A percentile compares a stretch with the other conserved stretches of the same genome.
phyloP scores from a whole-genome alignment of 495 filamentous ascomycete genomes.

The Talaromyces wortmannii region DNA sequence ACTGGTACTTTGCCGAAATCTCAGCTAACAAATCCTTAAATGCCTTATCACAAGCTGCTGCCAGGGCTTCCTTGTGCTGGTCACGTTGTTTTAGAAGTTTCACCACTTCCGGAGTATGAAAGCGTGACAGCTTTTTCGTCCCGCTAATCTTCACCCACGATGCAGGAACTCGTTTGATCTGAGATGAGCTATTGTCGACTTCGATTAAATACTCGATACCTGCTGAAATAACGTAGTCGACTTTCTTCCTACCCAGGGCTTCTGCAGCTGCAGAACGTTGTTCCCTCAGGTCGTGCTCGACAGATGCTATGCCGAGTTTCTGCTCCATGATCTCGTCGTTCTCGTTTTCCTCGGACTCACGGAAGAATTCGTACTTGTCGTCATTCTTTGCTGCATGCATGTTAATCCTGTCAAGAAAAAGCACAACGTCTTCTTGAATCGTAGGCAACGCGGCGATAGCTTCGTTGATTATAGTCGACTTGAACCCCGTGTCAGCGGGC shows the following conservation, averaged over 20 bases:
- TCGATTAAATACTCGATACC: constrained; percentile 95
- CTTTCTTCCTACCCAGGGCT: constrained; percentile 60
- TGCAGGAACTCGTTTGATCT: constrained; percentile 80
- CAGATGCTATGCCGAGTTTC: constrained; percentile 85
- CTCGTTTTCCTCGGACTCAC: constrained; percentile 77
- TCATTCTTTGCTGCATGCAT: constrained; percentile 73
- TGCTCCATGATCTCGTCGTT: constrained; percentile 78
- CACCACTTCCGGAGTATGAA: constrained; percentile 89
- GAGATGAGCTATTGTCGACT: constrained; percentile 62
- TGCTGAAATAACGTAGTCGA: constrained; percentile 72
- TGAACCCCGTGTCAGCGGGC: constrained; percentile 65
- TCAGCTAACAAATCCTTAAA: constrained; percentile 61
- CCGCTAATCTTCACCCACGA: constrained; percentile 92
- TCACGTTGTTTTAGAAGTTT: constrained; percentile 80
- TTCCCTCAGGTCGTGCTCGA: constrained; percentile 78
- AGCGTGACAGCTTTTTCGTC: constrained; percentile 87
- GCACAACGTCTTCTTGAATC: constrained; percentile 62
- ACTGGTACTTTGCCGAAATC: constrained; percentile 78
- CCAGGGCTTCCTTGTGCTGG: constrained; percentile 89
- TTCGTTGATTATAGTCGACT: constrained; percentile 60
- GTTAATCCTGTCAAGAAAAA: constrained; percentile 80
- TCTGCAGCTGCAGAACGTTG: constrained; percentile 65
- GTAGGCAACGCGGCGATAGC: constrained; percentile 71
- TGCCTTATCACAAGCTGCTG: constrained; percentile 86
- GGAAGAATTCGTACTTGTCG: constrained; percentile 93